Percentiles rank a stretch among this genome's conserved stretches.
These are phyloP conservation scores for Aspergillus arachidicola DNA, from an alignment of 2,329 filamentous ascomycete species.

Conservation along the genomic window DNA sequence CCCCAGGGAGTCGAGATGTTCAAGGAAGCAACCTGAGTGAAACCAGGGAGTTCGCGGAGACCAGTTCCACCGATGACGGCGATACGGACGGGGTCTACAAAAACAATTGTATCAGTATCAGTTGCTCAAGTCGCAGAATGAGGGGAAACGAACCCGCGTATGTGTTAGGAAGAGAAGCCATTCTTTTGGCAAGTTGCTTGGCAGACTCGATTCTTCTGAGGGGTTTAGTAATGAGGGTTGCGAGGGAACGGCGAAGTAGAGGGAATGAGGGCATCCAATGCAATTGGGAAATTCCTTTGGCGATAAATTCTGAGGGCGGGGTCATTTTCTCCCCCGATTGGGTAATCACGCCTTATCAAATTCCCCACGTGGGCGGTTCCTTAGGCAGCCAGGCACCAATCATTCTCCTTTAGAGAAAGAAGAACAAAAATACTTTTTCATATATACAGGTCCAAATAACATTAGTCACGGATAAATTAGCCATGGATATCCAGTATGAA, in stretches of 20 bases:
- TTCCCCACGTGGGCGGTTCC: constrained; percentile 28
- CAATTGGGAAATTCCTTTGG: neutral
- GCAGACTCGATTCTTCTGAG: constrained; percentile 35
- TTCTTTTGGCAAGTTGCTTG: constrained; percentile 42
- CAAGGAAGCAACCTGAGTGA: constrained; percentile 79
- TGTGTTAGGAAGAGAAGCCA: constrained; percentile 59
- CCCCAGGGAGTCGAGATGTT: constrained; percentile 87
- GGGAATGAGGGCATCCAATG: constrained; percentile 14
- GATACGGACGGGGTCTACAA: constrained; percentile 67
- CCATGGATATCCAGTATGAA: too few species aligned
- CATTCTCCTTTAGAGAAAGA: too few species aligned
- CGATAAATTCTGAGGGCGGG: constrained; percentile 27
- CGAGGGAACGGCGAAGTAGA: constrained; percentile 9
- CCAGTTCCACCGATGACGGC: constrained; percentile 94
- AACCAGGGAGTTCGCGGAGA: constrained; percentile 82
- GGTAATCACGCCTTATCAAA: constrained; percentile 19
- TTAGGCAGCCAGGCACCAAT: constrained; percentile 22
- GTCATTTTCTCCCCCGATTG: constrained; percentile 25
- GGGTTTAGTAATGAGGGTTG: constrained; percentile 25
- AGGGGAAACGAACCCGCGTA: constrained; percentile 54
- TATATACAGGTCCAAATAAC: too few species aligned
- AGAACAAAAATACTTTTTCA: too few species aligned
- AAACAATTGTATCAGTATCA: neutral
- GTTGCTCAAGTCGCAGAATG: neutral
- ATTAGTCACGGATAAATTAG: too few species aligned